Evolutionary conservation across 2,329 filamentous ascomycete genomes (phyloP).

Genomic region (Beauveria caledonica): DNA sequence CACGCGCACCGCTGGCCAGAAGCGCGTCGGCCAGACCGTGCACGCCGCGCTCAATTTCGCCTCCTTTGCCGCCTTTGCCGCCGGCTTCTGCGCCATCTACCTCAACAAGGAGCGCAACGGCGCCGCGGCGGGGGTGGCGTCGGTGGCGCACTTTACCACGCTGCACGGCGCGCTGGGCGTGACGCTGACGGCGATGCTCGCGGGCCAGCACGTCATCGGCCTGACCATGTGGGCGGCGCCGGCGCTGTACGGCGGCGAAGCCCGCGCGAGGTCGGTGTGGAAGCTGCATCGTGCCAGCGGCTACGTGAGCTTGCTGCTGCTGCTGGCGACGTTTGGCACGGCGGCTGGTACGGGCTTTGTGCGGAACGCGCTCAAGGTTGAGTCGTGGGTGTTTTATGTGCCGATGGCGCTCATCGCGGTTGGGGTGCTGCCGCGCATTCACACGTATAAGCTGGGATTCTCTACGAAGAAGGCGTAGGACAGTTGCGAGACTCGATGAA

Average conservation of each 20-base stretch:
- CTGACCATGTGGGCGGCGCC: slow-evolving; percentile 77
- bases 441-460: slow-evolving; percentile 69
- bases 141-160: slow-evolving; percentile 62
- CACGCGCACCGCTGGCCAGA: slow-evolving; percentile 69
- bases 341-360: slow-evolving; percentile 74
- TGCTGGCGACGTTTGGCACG: slow-evolving; percentile 65
- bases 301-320: slow-evolving; percentile 62
- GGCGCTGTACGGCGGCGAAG: slow-evolving; percentile 64
- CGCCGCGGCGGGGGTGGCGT: slow-evolving; percentile 24
- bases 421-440: slow-evolving; percentile 71
- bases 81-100: slow-evolving; percentile 65
- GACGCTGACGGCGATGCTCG: slow-evolving; percentile 43
- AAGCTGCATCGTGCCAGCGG: slow-evolving; percentile 80
- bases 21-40: slow-evolving; percentile 47
- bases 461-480: neutral
- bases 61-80: slow-evolving; percentile 51
- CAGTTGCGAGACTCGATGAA: too few species aligned
- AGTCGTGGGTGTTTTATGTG: slow-evolving; percentile 68
- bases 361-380: slow-evolving; percentile 57
- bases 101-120: slow-evolving; percentile 70
- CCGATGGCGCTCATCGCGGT: slow-evolving; percentile 56
- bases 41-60: slow-evolving; percentile 66
- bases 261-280: slow-evolving; percentile 74
- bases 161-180: slow-evolving; percentile 78
- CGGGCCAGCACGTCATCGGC: slow-evolving; percentile 66